phyloP scores from a whole-genome alignment of 2,329 filamentous ascomycete genomes.

The Diaporthe sp. region DNA sequence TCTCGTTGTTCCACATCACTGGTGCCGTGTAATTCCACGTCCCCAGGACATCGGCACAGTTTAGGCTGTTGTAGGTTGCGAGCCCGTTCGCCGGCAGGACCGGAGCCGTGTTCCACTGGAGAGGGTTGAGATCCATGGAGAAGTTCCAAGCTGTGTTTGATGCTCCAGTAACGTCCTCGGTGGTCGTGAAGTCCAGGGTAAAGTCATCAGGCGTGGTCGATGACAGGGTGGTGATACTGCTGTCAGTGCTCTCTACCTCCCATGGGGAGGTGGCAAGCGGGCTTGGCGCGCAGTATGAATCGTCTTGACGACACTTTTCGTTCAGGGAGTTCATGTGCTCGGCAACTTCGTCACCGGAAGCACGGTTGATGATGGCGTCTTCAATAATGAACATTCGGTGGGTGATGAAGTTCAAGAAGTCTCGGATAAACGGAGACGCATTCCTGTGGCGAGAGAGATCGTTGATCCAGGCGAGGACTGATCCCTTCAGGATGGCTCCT shows the following conservation, averaged over 20 bases:
- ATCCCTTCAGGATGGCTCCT: constrained; percentile 39
- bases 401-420: constrained; percentile 42
- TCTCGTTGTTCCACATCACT: constrained; percentile 32
- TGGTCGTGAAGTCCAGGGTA: constrained; percentile 27
- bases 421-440: constrained; percentile 40
- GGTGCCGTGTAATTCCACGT: constrained; percentile 40
- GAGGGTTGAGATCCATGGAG: constrained; percentile 24
- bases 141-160: constrained; percentile 34
- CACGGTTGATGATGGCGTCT: constrained; percentile 36
- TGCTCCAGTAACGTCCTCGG: constrained; percentile 25
- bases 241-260: constrained; percentile 33
- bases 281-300: constrained; percentile 38
- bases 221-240: constrained; percentile 21
- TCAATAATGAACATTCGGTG: constrained; percentile 42
- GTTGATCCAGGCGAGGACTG: constrained; percentile 41
- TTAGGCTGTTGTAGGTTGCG: constrained; percentile 29
- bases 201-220: constrained; percentile 35
- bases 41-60: constrained; percentile 36
- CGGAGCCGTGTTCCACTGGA: constrained; percentile 40
- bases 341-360: constrained; percentile 41
- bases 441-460: constrained; percentile 40
- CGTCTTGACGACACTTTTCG: constrained; percentile 37
- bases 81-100: constrained; percentile 18
- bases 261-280: constrained; percentile 2
- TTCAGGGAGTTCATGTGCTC: constrained; percentile 35